These are phyloP conservation scores for Erythrobasidium hasegawianum DNA, from an alignment of 1,284 basidiomycete genomes.

Conservation along the genomic window DNA sequence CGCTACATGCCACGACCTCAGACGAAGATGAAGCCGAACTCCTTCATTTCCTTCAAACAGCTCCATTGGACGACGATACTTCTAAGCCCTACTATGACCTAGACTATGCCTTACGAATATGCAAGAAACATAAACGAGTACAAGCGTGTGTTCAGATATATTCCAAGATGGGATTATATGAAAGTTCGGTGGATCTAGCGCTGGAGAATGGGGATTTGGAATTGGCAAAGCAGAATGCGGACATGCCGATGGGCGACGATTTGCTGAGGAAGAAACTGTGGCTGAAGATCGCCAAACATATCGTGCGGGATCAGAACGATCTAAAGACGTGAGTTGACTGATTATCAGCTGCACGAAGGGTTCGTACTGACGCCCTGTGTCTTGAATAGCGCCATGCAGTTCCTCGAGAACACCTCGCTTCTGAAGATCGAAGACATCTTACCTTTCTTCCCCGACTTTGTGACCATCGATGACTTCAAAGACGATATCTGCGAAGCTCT, in stretches of 20 bases:
- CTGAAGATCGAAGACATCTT: constrained; percentile 98
- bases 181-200: constrained; percentile 92
- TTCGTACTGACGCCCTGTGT: too few species aligned
- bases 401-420: constrained; percentile 86
- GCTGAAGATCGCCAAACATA: constrained; percentile 95
- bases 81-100: constrained; percentile 91
- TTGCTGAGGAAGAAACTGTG: constrained; percentile 87
- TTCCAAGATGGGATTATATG: constrained; percentile 94
- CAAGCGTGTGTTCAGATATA: constrained; percentile 96
- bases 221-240: constrained; percentile 86
- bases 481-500: constrained; percentile 95
- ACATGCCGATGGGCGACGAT: constrained; percentile 85
- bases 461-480: constrained; percentile 99
- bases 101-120: constrained; percentile 90
- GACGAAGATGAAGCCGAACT: constrained; percentile 63
- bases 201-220: constrained; percentile 89
- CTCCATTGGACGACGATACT: constrained; percentile 75
- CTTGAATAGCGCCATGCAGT: constrained; percentile 79
- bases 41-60: constrained; percentile 77
- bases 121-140: constrained; percentile 69
- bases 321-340: constrained; percentile 76
- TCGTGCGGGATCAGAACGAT: constrained; percentile 94
- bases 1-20: constrained; percentile 65
- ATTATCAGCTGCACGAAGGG: too few species aligned
- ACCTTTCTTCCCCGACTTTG: constrained; percentile 99